Percentiles rank a stretch among this genome's conserved stretches.
Evolutionary conservation across 768 basidiomycete species (phyloP).

Genomic region (Tylopilus intermedius): DNA sequence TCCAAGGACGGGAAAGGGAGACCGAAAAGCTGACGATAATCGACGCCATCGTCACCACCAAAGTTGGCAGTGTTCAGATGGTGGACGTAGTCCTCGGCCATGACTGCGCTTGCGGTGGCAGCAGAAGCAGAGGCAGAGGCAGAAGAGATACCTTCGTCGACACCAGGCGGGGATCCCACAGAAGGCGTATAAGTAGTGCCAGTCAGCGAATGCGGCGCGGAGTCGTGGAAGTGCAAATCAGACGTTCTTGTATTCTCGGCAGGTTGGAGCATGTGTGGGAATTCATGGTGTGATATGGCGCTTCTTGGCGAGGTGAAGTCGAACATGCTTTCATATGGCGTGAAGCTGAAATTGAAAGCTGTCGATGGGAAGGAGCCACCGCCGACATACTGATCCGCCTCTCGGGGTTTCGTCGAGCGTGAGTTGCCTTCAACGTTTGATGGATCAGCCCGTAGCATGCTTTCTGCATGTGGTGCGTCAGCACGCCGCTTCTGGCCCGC

Average conservation of each 20-base stretch:
- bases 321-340: slow-evolving; percentile 61
- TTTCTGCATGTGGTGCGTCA: slow-evolving; percentile 75
- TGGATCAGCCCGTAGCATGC: slow-evolving; percentile 74
- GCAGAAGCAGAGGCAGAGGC: slow-evolving; percentile 60
- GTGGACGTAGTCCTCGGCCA: slow-evolving; percentile 71
- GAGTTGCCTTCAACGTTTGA: slow-evolving; percentile 45
- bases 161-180: slow-evolving; percentile 26
- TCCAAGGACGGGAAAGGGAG: slow-evolving; percentile 59
- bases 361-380: slow-evolving; percentile 59
- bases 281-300: slow-evolving; percentile 34
- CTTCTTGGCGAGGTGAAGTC: slow-evolving; percentile 38
- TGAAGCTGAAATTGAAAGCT: slow-evolving; percentile 69
- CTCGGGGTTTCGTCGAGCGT: slow-evolving; percentile 26
- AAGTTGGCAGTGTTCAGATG: slow-evolving; percentile 47
- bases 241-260: slow-evolving; percentile 26
- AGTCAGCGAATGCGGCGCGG: slow-evolving; percentile 28
- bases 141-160: slow-evolving; percentile 55
- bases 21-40: slow-evolving; percentile 61
- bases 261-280: slow-evolving; percentile 31
- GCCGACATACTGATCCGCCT: slow-evolving; percentile 38
- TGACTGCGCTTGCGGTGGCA: slow-evolving; percentile 56
- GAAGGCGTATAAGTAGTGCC: slow-evolving; percentile 34
- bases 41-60: slow-evolving; percentile 53
- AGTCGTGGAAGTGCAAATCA: slow-evolving; percentile 31
- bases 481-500: slow-evolving; percentile 76